Evolutionary conservation across 2,329 filamentous ascomycete genomes (phyloP).

Genomic region (Pseudofabraea citricarpa): DNA sequence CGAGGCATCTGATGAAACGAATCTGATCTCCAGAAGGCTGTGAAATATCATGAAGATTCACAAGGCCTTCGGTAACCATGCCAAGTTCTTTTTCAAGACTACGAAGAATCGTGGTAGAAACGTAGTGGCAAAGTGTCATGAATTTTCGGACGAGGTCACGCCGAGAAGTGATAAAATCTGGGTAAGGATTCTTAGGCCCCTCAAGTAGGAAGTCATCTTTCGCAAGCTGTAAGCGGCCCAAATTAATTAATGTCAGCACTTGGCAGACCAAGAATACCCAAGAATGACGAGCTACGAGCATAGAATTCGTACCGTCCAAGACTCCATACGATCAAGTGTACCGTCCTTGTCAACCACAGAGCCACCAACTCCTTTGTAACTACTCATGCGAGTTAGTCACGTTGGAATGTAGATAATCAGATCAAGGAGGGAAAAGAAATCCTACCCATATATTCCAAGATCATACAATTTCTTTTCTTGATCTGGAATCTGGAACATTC

Average conservation of each 20-base stretch:
- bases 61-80: background rate
- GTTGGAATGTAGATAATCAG: no score
- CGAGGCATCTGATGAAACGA: slow-evolving; percentile 45
- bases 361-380: background rate
- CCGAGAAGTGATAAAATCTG: no score
- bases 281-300: no score
- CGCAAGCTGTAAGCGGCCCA: no score
- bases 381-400: no score
- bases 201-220: no score
- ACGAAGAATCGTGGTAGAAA: background rate
- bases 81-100: background rate
- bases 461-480: background rate
- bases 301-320: background rate
- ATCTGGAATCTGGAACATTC: background rate
- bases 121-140: no score
- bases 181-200: no score
- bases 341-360: background rate
- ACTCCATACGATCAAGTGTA: background rate
- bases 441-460: background rate
- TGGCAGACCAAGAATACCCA: no score
- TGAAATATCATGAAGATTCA: slow-evolving; percentile 37
- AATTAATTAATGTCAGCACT: background rate
- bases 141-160: no score
- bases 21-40: slow-evolving; percentile 45
- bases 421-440: background rate